Base-by-base conservation (phyloP, 108 stramenopile genomes). In the Mayamaea pseudoterrestris region DNA sequence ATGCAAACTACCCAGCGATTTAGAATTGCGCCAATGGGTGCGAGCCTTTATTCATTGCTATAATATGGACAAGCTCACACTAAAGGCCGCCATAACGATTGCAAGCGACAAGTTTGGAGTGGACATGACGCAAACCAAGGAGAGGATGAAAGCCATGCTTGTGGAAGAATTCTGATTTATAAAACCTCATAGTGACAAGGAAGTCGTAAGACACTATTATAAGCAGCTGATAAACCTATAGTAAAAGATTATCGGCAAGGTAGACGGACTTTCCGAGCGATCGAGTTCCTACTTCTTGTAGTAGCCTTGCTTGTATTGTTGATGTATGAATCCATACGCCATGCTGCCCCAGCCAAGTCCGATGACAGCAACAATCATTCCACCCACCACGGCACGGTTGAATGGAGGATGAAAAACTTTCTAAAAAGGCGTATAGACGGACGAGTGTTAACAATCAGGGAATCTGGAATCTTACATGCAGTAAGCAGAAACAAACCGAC, bases 291-390 rank as follows among this genome's bases (percentile, higher is more conserved):
- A 13, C 69, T 69, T 73, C 44, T 78, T 83, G 80, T 80, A 87
- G 70, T 73, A 88, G 57, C 85, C 85, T 57, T 88, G 85, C 71
- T 88, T 88, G 56, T 78, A 66, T 64, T 83, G 80, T 50, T 88
- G 85, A 44, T 80, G 78, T 3, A 55, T 43, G 65, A 76, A 69
- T 22, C 84, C 80, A 36, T 67, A 75, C 27, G 58, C 70, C 74
- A 81, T 86, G 58, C 63, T 35, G 29, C 84, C 58, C 35, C 31
- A 44, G 18, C 37, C 49, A 23, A 31, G 42, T 22, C 32, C 27
- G 41, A 30, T 17, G 14, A 64, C 22, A 27, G 57, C 65, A 40
- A 35, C 47, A 22, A 29, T 53, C 25, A 62, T 42, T 3, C 13
- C 35, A 34, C 26, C 16, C 20, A 51, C 31, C 28, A 50, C 51